Conservation (phyloP, 345 rosid genomes). For the Bruguiera parviflora region DNA sequence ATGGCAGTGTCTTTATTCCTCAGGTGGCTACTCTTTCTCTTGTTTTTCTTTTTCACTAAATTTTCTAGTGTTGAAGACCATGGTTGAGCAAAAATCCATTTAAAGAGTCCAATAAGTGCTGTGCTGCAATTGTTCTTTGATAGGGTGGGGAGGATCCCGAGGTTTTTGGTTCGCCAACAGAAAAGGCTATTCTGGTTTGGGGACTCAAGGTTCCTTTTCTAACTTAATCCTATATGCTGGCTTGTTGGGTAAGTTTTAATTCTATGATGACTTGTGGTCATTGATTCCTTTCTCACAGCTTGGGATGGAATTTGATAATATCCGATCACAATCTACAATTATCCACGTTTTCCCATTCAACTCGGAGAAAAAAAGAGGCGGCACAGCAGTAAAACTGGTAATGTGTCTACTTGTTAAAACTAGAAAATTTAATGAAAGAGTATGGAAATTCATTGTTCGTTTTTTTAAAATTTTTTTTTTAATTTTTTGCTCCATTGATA, state of each 20-base stretch:
- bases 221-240: neutral
- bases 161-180: slow-evolving; percentile 94
- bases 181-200: slow-evolving; percentile 94
- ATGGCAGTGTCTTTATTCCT: slow-evolving; percentile 77
- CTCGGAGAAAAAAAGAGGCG: slow-evolving; percentile 96
- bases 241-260: neutral
- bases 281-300: slow-evolving; percentile 44
- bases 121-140: slow-evolving; percentile 9
- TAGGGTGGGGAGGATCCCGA: slow-evolving; percentile 79
- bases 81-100: slow-evolving; percentile 3
- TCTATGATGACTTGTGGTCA: neutral
- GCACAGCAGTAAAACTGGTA: slow-evolving; percentile 78
- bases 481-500: neutral
- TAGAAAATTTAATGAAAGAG: neutral
- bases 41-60: neutral
- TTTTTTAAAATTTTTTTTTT: neutral
- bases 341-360: slow-evolving; percentile 93
- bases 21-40: slow-evolving; percentile 32
- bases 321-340: slow-evolving; percentile 61
- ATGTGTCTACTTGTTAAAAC: slow-evolving; percentile 8
- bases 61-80: neutral
- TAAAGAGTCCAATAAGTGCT: neutral
- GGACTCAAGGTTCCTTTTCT: slow-evolving; percentile 46
- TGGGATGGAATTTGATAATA: slow-evolving; percentile 79
- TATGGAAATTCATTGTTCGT: slow-evolving; percentile 5